Conservation (phyloP, 495 filamentous ascomycete species). For the Neurospora pannonica region DNA sequence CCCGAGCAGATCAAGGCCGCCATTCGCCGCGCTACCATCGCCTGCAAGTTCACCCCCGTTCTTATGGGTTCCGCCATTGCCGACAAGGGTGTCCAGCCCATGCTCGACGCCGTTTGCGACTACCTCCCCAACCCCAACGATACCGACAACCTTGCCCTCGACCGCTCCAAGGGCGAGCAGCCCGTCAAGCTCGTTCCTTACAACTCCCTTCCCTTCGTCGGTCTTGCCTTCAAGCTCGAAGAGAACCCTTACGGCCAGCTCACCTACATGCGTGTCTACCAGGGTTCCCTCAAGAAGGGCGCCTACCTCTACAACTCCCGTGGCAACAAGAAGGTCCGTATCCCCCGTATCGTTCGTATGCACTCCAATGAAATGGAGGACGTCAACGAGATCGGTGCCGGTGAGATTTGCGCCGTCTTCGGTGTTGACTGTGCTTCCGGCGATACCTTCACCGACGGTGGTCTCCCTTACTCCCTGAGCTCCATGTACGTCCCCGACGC, state of each 20-base stretch:
- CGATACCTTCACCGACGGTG: constrained; percentile 95
- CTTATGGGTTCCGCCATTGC: constrained; percentile 93
- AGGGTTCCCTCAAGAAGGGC: constrained; percentile 82
- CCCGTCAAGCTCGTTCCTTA: constrained; percentile 83
- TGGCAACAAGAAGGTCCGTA: constrained; percentile 89
- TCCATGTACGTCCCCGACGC: constrained; percentile 99
- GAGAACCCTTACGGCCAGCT: constrained; percentile 98
- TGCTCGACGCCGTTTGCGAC: constrained; percentile 95
- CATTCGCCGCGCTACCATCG: constrained; percentile 80
- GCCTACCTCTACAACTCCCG: constrained; percentile 88
- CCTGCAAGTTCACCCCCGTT: constrained; percentile 87
- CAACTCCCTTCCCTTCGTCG: constrained; percentile 86
- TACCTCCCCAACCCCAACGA: constrained; percentile 91
- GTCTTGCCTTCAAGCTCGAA: constrained; percentile 97
- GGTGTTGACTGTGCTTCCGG: constrained; percentile 97
- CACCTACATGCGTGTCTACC: constrained; percentile 98
- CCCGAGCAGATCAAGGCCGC: constrained; percentile 77
- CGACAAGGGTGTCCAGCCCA: constrained; percentile 91
- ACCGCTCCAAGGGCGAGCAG: constrained; percentile 66
- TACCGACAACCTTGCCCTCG: constrained; percentile 83
- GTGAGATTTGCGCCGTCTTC: constrained; percentile 98
- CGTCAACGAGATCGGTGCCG: constrained; percentile 79
- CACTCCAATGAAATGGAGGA: constrained; percentile 99
- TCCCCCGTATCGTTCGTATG: constrained; percentile 97
- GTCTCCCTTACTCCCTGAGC: constrained; percentile 89